Evolutionary conservation across 2,329 filamentous ascomycete genomes (phyloP).

Genomic region (Curvularia hawaiiensis): DNA sequence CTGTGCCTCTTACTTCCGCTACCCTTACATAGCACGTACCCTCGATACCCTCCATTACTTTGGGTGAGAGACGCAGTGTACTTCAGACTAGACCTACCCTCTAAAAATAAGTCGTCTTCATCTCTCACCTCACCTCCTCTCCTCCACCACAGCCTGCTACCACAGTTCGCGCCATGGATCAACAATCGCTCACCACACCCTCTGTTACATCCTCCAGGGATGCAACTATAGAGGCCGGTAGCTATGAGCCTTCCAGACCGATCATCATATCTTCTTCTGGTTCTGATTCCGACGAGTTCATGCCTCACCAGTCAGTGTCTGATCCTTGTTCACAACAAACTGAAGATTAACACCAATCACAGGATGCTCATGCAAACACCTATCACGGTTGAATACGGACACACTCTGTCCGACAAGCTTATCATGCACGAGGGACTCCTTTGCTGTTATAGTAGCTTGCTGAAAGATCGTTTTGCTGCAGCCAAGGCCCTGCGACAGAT

Average conservation of each 20-base stretch:
- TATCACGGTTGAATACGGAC: not conserved
- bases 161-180: not conserved
- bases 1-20: not conserved
- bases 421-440: not conserved
- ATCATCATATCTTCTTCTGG: not conserved
- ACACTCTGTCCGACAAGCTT: not conserved
- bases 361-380: not conserved
- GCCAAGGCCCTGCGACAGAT: not conserved
- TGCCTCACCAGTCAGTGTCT: not conserved
- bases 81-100: not conserved
- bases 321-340: not conserved
- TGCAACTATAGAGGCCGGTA: not conserved
- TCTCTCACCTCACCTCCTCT: not conserved
- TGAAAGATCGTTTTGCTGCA: not conserved
- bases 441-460: not conserved
- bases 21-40: not conserved
- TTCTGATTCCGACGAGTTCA: not conserved
- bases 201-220: not conserved
- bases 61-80: not conserved
- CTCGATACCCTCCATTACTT: not conserved
- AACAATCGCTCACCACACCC: not conserved
- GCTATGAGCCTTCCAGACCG: not conserved
- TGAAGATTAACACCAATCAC: not conserved
- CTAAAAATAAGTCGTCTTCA: not conserved
- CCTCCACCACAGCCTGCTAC: not conserved